Evolutionary conservation across 228 moss, liverwort and hornwort genomes (phyloP), one percentile per base, ranked within the genome.

Genomic region (Sphagnum magellanicum): DNA sequence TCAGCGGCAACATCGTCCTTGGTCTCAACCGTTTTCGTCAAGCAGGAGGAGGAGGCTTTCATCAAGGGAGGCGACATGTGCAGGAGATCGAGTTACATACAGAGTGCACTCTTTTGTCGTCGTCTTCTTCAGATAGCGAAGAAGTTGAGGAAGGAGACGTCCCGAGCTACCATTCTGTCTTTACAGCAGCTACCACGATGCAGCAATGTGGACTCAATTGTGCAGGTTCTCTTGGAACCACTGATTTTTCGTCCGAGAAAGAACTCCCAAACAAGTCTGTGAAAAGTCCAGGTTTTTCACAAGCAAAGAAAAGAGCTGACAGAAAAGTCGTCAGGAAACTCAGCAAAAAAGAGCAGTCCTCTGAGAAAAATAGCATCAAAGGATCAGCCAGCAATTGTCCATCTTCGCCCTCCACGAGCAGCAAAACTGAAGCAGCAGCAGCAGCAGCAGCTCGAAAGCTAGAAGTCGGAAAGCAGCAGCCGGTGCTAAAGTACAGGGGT

Each of bases 151-250:
- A 83, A 11, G 82, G 74, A 0, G 91, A 89, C 5, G 88, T 88
- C 0, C 81, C 84, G 8, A 84, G 90, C 17, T 91, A 89, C 8
- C 82, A 79, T 8, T 75, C 71, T 5, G 79, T 82, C 3, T 89
- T 87, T 47, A 82, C 80, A 11, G 86, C 83, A 7, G 74, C 80
- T 64, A 82, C 85, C 72, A 92, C 91, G 89, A 84, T 32, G 32
- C 32, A 1, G 32, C 32, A 84, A 51, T 92, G 91, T 52, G 87
- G 84, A 0, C 79, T 91, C 7, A 92, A 79, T 78, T 88, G 71
- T 15, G 92, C 89, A 1, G 84, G 79, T 48, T 61, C 84, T 0
- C 77, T 87, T 1, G 61, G 73, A 32, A 32, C 32, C 32, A 32
- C 32, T 32, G 32, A 1, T 32, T 32, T 32, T 3, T 3, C 32